Percentiles rank a stretch among this genome's conserved stretches.
phyloP scores from a whole-genome alignment of 2,329 filamentous ascomycete genomes.

The Cryphonectria nitschkei region DNA sequence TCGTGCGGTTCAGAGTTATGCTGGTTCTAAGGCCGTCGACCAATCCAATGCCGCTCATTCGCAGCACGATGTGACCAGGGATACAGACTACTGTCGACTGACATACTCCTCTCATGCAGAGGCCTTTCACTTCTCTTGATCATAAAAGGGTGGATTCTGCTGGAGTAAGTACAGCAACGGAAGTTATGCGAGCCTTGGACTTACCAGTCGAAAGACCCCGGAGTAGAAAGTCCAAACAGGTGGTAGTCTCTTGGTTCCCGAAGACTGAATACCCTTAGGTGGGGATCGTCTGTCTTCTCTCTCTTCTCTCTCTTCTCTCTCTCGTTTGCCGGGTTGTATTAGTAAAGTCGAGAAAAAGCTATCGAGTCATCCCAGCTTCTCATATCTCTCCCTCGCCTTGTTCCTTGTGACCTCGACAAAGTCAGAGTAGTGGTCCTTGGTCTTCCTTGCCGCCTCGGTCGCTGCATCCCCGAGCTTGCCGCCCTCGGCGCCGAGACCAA shows the following conservation, averaged over 20 bases:
- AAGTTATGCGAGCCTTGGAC: neutral
- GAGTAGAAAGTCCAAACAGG: neutral
- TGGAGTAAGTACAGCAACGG: neutral
- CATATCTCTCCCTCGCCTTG: slow-evolving; percentile 68
- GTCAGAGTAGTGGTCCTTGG: slow-evolving; percentile 61
- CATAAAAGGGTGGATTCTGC: neutral
- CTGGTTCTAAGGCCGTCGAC: neutral
- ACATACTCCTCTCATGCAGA: neutral
- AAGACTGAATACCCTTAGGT: neutral
- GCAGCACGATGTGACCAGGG: neutral
- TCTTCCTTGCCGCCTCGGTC: slow-evolving; percentile 64
- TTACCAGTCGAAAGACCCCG: neutral
- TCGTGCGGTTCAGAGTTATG: neutral
- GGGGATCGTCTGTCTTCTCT: neutral
- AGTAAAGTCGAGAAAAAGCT: too few relatives aligned
- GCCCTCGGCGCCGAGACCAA: slow-evolving; percentile 70
- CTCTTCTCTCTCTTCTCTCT: neutral
- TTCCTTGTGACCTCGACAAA: slow-evolving; percentile 69
- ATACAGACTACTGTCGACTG: neutral
- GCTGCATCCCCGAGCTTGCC: slow-evolving; percentile 71
- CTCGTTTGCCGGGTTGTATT: neutral
- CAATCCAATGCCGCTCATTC: neutral
- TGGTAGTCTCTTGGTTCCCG: neutral
- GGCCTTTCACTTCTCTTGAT: neutral
- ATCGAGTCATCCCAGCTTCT: slow-evolving; percentile 47